phyloP scores from a whole-genome alignment of 2,329 filamentous ascomycete species.

The Myrmaecium sp. region DNA sequence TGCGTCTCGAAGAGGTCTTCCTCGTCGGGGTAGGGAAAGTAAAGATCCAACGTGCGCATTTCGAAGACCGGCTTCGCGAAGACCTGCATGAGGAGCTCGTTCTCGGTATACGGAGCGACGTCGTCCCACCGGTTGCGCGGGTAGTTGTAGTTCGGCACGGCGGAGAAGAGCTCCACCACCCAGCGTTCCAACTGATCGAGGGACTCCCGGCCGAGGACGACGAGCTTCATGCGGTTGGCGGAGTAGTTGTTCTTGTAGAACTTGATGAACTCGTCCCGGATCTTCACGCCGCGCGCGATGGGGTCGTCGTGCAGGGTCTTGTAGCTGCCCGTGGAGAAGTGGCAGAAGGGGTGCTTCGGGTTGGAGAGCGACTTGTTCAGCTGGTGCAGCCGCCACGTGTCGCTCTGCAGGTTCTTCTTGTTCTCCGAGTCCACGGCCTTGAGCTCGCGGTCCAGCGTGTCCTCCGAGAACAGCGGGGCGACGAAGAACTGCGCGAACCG shows the following conservation, averaged over 20 bases:
- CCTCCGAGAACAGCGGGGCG: conserved; percentile 67
- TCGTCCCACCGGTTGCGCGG: conserved; percentile 49
- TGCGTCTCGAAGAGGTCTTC: conserved; percentile 63
- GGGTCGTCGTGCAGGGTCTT: conserved; percentile 73
- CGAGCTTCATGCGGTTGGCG: conserved; percentile 84
- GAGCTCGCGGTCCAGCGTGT: conserved; percentile 72
- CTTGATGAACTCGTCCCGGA: conserved; percentile 79
- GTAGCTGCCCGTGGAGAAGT: conserved; percentile 82
- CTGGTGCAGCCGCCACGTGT: conserved; percentile 75
- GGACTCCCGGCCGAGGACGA: conserved; percentile 65
- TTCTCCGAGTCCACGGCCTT: conserved; percentile 88
- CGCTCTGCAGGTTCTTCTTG: conserved; percentile 91
- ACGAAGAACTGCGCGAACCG: conserved; percentile 92
- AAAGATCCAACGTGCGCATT: conserved; percentile 58
- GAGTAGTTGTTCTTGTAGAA: conserved; percentile 86
- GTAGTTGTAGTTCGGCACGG: conserved; percentile 67
- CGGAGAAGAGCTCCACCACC: conserved; percentile 69
- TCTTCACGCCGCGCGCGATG: conserved; percentile 62
- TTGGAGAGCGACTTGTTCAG: conserved; percentile 80
- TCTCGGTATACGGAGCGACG: conserved; percentile 39
- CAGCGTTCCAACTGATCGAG: conserved; percentile 70
- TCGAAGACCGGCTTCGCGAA: conserved; percentile 92
- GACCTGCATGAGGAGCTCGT: conserved; percentile 51
- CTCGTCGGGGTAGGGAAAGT: conserved; percentile 75
- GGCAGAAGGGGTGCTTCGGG: conserved; percentile 70